Evolutionary conservation across 768 basidiomycete species (phyloP).

Genomic region (Sporobolomyces phaffii): DNA sequence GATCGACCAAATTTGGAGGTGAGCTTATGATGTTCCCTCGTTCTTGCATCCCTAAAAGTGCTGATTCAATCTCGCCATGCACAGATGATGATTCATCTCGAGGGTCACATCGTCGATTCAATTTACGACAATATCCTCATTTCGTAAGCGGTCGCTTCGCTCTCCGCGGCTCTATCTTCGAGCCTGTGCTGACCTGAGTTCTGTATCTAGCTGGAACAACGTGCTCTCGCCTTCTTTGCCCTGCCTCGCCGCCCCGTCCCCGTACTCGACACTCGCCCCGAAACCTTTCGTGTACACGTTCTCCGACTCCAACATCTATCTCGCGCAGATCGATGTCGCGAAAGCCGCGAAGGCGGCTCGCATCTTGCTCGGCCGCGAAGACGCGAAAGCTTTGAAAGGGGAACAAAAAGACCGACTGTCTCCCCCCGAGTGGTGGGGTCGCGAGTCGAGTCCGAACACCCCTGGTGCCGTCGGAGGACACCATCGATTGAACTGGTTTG

Average conservation of each 20-base stretch:
- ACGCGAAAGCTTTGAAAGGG: slow-evolving; percentile 42
- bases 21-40: slow-evolving; percentile 26
- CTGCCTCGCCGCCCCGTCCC: slow-evolving; percentile 16
- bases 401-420: slow-evolving; percentile 34
- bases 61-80: slow-evolving; percentile 19
- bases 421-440: slow-evolving; percentile 33
- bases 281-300: slow-evolving; percentile 48
- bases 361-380: slow-evolving; percentile 45
- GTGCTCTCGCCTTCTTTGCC: slow-evolving; percentile 25
- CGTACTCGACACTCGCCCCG: slow-evolving; percentile 11
- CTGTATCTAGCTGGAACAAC: slow-evolving; percentile 29
- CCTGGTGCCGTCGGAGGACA: not conserved
- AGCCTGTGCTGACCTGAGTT: not conserved
- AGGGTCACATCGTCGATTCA: slow-evolving; percentile 64
- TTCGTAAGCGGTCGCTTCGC: slow-evolving; percentile 45
- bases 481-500: slow-evolving; percentile 1
- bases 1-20: slow-evolving; percentile 49
- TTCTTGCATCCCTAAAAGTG: slow-evolving; percentile 47
- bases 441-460: slow-evolving; percentile 8
- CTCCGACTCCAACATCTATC: slow-evolving; percentile 49
- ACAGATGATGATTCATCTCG: slow-evolving; percentile 64
- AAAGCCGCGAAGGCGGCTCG: slow-evolving; percentile 50
- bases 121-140: slow-evolving; percentile 66
- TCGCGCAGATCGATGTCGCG: slow-evolving; percentile 49
- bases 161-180: not conserved